These are phyloP conservation scores for Hibiscus trionum DNA, from an alignment of 345 rosid species.

Conservation along the genomic window DNA sequence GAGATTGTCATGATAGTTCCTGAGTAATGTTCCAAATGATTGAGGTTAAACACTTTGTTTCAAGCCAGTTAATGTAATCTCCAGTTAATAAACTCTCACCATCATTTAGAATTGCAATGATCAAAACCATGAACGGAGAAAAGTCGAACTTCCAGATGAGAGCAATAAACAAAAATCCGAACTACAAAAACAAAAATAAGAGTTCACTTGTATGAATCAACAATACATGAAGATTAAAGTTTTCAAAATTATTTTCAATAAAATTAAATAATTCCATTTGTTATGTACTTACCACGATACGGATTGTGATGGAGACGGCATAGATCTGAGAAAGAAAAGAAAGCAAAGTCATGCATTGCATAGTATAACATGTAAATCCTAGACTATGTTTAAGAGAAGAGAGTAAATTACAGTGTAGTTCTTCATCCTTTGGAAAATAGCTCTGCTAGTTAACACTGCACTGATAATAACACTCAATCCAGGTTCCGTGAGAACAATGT, in stretches of 20 bases:
- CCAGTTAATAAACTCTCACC: conserved; percentile 42
- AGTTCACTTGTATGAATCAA: background rate
- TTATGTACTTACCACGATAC: conserved; percentile 61
- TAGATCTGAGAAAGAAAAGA: conserved; percentile 45
- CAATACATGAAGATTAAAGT: background rate
- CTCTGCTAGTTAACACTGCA: conserved; percentile 82
- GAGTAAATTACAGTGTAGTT: conserved; percentile 63
- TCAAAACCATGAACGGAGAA: conserved; percentile 95
- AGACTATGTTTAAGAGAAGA: background rate
- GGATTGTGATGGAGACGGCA: conserved; percentile 93
- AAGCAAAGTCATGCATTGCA: background rate
- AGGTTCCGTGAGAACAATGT: conserved; percentile 73
- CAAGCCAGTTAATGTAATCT: background rate
- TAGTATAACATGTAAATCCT: background rate
- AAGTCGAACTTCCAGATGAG: conserved; percentile 84
- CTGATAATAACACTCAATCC: conserved; percentile 85
- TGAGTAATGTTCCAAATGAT: conserved; percentile 9
- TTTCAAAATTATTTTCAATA: background rate
- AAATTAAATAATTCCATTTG: background rate
- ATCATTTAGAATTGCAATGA: conserved; percentile 86
- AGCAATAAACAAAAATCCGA: conserved; percentile 86
- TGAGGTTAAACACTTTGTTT: background rate
- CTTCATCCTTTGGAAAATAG: conserved; percentile 95
- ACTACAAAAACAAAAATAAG: conserved; percentile 27
- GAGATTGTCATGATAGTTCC: conserved; percentile 97